Evolutionary conservation across 768 basidiomycete species (phyloP).

Genomic region (Suillus fuscotomentosus): DNA sequence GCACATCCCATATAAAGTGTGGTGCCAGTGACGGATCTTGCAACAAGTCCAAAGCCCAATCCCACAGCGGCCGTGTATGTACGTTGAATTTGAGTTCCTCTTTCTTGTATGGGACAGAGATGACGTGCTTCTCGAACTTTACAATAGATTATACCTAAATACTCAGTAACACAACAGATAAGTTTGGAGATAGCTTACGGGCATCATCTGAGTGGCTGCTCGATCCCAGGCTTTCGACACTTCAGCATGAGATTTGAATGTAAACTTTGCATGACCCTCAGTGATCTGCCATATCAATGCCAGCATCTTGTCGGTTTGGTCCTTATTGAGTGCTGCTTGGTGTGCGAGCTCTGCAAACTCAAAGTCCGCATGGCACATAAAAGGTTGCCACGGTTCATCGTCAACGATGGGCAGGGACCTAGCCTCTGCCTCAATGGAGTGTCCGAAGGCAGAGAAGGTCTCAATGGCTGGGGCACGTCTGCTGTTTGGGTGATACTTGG

Average conservation of each 20-base stretch:
- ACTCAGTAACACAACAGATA: not conserved
- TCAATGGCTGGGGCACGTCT: not conserved
- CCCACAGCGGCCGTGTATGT: conserved; percentile 1
- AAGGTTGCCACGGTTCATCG: conserved; percentile 7
- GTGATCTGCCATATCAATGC: not conserved
- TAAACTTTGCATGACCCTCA: conserved; percentile 7
- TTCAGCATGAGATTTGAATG: conserved; percentile 4
- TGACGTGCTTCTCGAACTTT: not conserved
- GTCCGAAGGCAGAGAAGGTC: conserved; percentile 7
- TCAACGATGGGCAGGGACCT: not conserved
- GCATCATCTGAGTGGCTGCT: not conserved
- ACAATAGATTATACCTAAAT: not conserved
- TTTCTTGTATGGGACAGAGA: conserved; percentile 1
- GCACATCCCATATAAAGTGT: conserved; percentile 32
- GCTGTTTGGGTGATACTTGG: conserved; percentile 7
- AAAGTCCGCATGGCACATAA: conserved; percentile 7
- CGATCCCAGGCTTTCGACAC: not conserved
- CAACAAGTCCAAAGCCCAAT: conserved; percentile 9
- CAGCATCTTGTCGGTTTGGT: not conserved
- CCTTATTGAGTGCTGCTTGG: conserved; percentile 7
- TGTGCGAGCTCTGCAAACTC: conserved; percentile 11
- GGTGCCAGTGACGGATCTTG: conserved; percentile 4
- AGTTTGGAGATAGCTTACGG: too few relatives aligned
- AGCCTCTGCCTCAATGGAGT: not conserved
- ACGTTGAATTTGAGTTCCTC: not conserved